Evolutionary conservation across 306 rosid genomes (phyloP).

Genomic region (Cicer cuneatum): DNA sequence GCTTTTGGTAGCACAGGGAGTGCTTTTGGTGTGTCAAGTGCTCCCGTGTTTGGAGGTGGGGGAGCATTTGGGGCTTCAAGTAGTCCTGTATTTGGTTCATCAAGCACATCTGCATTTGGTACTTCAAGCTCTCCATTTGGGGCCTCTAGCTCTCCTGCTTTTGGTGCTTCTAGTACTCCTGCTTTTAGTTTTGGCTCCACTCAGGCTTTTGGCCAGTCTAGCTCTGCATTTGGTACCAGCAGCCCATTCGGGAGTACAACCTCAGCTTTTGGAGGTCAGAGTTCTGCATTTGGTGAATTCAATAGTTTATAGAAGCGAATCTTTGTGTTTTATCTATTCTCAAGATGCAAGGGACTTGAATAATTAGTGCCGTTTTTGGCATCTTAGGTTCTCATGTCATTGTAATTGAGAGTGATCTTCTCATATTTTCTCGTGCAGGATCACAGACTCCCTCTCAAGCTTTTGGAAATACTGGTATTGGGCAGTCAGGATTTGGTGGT

Average conservation of each 20-base stretch:
- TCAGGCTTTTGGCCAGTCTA: constrained; percentile 76
- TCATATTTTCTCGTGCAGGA: constrained; percentile 55
- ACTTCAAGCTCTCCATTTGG: constrained; percentile 65
- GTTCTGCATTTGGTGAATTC: constrained; percentile 82
- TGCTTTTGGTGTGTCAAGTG: constrained; percentile 65
- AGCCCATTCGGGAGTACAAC: constrained; percentile 66
- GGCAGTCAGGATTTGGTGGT: constrained; percentile 74
- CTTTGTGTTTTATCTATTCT: constrained; percentile 38
- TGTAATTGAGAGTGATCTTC: constrained; percentile 25
- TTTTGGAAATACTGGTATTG: constrained; percentile 68
- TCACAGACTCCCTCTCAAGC: constrained; percentile 67
- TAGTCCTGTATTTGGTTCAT: constrained; percentile 60
- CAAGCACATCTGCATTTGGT: constrained; percentile 65
- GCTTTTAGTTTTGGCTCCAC: constrained; percentile 70
- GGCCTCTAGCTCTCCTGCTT: constrained; percentile 66
- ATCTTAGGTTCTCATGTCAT: constrained; percentile 11
- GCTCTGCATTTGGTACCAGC: constrained; percentile 77
- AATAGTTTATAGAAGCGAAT: constrained; percentile 16
- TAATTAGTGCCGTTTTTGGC: neutral
- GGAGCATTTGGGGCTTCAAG: constrained; percentile 79
- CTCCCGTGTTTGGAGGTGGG: constrained; percentile 75
- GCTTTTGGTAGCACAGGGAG: constrained; percentile 69
- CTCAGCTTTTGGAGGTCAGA: constrained; percentile 80
- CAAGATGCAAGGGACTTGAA: constrained; percentile 1
- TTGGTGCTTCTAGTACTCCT: constrained; percentile 78